phyloP scores from a whole-genome alignment of 768 basidiomycete species.

The Lactarius hatsudake region DNA sequence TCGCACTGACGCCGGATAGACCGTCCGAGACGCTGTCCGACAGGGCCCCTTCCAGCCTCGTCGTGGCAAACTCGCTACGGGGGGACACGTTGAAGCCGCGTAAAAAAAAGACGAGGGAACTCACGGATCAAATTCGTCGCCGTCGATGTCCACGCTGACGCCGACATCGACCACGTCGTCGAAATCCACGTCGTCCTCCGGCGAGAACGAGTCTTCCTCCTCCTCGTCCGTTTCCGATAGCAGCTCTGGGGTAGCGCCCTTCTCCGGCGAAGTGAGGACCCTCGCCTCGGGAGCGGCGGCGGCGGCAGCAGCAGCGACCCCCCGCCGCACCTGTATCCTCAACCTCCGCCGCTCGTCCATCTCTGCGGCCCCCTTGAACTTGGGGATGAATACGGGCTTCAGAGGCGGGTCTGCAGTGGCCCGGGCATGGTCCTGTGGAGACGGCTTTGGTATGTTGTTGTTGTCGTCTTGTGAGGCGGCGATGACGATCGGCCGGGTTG shows the following conservation, averaged over 20 bases:
- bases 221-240: slow-evolving; percentile 50
- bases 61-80: slow-evolving; percentile 65
- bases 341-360: slow-evolving; percentile 72
- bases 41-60: slow-evolving; percentile 45
- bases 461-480: slow-evolving; percentile 10
- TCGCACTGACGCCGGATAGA: slow-evolving; percentile 55
- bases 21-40: slow-evolving; percentile 66
- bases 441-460: slow-evolving; percentile 3
- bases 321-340: slow-evolving; percentile 62
- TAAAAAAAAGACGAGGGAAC: slow-evolving; percentile 30
- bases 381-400: slow-evolving; percentile 64
- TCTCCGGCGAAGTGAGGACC: slow-evolving; percentile 30
- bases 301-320: slow-evolving; percentile 33
- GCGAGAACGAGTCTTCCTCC: slow-evolving; percentile 47
- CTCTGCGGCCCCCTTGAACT: slow-evolving; percentile 80
- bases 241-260: slow-evolving; percentile 45
- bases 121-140: slow-evolving; percentile 79
- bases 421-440: slow-evolving; percentile 15
- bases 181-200: slow-evolving; percentile 44
- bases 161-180: slow-evolving; percentile 47
- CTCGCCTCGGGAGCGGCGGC: slow-evolving; percentile 35
- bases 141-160: slow-evolving; percentile 54
- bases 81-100: not conserved
- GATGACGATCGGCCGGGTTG: not conserved
- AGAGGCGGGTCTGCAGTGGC: slow-evolving; percentile 20